These are phyloP conservation scores for Telfairia occidentalis DNA, from an alignment of 331 rosid genomes.

Conservation along the genomic window DNA sequence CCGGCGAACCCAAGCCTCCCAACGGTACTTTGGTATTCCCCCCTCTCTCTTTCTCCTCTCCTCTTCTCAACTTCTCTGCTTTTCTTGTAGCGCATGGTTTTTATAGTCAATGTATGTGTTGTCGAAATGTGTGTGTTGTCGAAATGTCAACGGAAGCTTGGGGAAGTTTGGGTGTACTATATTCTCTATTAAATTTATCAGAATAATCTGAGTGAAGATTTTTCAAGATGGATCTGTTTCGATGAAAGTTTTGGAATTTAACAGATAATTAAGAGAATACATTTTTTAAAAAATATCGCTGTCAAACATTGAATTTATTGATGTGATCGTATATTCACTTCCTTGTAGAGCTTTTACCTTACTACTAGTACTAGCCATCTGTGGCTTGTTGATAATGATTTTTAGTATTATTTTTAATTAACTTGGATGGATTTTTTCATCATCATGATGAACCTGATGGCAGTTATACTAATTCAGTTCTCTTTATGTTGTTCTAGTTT, in stretches of 20 bases:
- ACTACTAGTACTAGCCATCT: background rate
- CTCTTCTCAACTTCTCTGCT: background rate
- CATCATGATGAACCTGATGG: constrained; percentile 6
- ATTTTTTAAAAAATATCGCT: background rate
- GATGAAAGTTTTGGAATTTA: background rate
- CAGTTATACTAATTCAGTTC: constrained; percentile 8
- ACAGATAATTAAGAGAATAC: background rate
- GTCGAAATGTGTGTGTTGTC: background rate
- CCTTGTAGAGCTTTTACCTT: background rate
- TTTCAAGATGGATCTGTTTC: background rate
- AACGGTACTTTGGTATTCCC: constrained; percentile 58
- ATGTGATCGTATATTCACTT: background rate
- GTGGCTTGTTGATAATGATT: background rate
- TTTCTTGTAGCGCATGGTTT: background rate
- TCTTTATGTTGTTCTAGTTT: background rate
- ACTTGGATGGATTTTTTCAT: background rate
- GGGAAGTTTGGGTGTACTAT: background rate
- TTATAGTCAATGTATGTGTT: background rate
- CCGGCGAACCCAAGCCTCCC: constrained; percentile 63
- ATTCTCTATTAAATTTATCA: background rate
- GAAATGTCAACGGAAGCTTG: background rate
- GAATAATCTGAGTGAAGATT: background rate
- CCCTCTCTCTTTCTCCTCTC: background rate
- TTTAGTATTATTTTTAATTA: background rate
- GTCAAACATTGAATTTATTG: background rate